Percentiles rank a stretch among this genome's conserved stretches.
Evolutionary conservation across 2,329 filamentous ascomycete species (phyloP).

Genomic region (Ophiostoma quercus): DNA sequence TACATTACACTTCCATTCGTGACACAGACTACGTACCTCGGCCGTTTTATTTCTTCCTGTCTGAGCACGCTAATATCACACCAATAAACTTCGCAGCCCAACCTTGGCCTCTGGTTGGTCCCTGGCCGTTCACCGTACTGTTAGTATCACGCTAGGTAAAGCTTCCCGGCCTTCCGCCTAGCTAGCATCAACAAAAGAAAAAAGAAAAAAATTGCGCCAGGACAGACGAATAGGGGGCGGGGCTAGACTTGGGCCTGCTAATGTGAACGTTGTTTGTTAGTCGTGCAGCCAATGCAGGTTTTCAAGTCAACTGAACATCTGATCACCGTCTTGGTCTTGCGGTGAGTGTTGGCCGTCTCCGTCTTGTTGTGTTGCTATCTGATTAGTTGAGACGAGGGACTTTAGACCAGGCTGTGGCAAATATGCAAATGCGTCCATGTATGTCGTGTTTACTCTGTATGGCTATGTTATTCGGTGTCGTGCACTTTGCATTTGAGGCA

Average conservation of each 20-base stretch:
- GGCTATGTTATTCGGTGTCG: neutral
- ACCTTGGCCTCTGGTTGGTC: neutral
- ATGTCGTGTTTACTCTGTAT: neutral
- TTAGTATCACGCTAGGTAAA: constrained; percentile 21
- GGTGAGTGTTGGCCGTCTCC: neutral
- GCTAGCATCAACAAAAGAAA: constrained; percentile 14
- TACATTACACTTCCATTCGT: neutral
- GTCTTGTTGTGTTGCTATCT: neutral
- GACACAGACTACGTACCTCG: neutral
- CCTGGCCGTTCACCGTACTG: constrained; percentile 18
- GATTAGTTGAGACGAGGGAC: neutral
- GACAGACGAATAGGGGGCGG: neutral
- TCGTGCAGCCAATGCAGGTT: neutral
- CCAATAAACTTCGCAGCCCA: constrained; percentile 4
- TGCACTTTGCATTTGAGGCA: neutral
- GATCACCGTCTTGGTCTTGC: constrained; percentile 6
- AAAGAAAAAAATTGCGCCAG: neutral
- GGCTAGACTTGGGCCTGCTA: neutral
- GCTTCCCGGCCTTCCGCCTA: constrained; percentile 20
- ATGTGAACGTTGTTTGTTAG: neutral
- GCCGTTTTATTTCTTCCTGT: constrained; percentile 7
- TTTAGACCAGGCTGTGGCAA: neutral
- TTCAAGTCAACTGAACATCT: neutral
- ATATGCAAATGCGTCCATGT: neutral
- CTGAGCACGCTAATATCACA: neutral